These are phyloP conservation scores for Didymella pinodella DNA, from an alignment of 2,329 filamentous ascomycete genomes.

Conservation along the genomic window DNA sequence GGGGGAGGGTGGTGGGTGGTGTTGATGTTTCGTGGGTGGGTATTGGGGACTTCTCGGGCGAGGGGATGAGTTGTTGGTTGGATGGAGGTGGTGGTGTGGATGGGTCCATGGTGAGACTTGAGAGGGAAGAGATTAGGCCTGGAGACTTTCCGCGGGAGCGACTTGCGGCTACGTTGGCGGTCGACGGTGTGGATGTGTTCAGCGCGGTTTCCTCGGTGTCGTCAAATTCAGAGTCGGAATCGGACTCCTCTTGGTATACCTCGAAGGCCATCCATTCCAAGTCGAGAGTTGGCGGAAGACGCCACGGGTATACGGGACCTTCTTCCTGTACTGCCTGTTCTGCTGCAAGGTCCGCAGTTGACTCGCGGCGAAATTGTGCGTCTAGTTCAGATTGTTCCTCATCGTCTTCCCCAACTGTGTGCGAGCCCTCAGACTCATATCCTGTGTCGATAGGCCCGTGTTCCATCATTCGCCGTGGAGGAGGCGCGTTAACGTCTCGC, in stretches of 20 bases:
- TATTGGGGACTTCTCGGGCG: constrained; percentile 32
- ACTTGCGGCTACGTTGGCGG: constrained; percentile 16
- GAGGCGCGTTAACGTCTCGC: constrained; percentile 70
- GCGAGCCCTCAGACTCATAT: constrained; percentile 50
- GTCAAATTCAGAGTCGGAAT: constrained; percentile 63
- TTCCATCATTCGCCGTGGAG: constrained; percentile 66
- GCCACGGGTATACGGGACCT: constrained; percentile 57
- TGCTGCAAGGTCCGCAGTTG: constrained; percentile 34
- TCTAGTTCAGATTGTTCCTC: constrained; percentile 57
- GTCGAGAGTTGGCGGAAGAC: constrained; percentile 77
- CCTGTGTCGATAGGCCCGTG: constrained; percentile 30
- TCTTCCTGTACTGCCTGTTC: constrained; percentile 23
- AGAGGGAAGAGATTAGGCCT: constrained; percentile 53
- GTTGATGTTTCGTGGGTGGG: constrained; percentile 24
- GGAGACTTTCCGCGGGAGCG: constrained; percentile 51
- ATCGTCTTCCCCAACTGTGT: constrained; percentile 46
- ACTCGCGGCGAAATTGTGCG: constrained; percentile 56
- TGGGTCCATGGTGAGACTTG: constrained; percentile 55
- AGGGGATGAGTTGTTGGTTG: constrained; percentile 30
- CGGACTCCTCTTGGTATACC: constrained; percentile 73
- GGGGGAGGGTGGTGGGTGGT: constrained; percentile 46
- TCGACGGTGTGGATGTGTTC: constrained; percentile 23
- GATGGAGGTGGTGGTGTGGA: constrained; percentile 32
- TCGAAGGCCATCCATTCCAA: constrained; percentile 92
- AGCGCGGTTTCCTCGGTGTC: constrained; percentile 38